Evolutionary conservation across 83 land plant genomes (phyloP), one percentile per base, ranked within the genome.

Genomic region (Thuja plicata): DNA sequence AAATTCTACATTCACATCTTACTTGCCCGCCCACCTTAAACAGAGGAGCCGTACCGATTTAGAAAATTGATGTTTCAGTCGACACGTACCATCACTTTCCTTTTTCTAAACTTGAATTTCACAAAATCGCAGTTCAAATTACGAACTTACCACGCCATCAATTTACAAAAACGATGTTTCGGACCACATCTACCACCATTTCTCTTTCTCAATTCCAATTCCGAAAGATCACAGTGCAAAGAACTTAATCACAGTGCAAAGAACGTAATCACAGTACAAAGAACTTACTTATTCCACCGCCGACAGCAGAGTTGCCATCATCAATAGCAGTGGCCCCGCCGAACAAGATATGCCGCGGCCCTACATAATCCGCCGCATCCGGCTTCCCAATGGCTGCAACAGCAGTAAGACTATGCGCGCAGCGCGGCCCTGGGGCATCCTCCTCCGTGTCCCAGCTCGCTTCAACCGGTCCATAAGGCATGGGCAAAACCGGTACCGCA

Each of bases 301-400:
- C 90, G 40, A 91, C 82, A 52, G 95, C 90, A 30, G 92, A 81
- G 37, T 91, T 89, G 48, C 95, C 97, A 50, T 95, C 99, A 86
- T 98, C 99, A 60, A 98, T 97, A 71, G 99, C 96, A 55, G 99
- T 97, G 89, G 99, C 95, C 54, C 99, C 99, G 43, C 99, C 99
- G 87, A 97, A 98, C 77, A 98, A 94, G 73, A 98, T 94, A 30
- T 97, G 94, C 38, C 97, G 91, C 7, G 97, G 99, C 17, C 99
- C 99, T 66, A 91, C 89, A 37, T 91, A 89, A 48, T 93, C 95
- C 45, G 98, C 89, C 24, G 87, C 7, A 27, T 92, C 94, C 60
- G 89, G 92, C n/a, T 87, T 91, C 16, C 94, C 94, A 10, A 90
- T 81, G 40, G 97, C 94, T 17, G 96, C 94, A 10, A 98, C 96